Conservation (phyloP, 495 filamentous ascomycete genomes). For the Daldinia loculata region DNA sequence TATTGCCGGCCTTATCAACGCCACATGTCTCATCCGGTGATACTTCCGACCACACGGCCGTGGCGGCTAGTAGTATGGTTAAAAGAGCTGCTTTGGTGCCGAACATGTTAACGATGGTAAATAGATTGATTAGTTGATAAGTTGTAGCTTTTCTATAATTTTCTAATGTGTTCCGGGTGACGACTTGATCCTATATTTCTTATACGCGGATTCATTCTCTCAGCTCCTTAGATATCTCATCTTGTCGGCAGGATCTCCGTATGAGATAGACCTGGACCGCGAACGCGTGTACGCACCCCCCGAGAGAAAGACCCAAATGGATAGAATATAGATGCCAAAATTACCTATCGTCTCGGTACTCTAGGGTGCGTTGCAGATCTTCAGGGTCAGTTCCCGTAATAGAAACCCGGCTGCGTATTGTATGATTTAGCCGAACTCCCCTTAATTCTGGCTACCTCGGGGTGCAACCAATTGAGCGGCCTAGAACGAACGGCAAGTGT, state of each 20-base stretch:
- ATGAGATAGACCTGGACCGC: constrained; percentile 3
- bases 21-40: constrained; percentile 51
- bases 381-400: constrained; percentile 24
- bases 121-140: background rate
- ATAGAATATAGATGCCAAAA: constrained; percentile 20
- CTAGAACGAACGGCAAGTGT: constrained; percentile 33
- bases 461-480: constrained; percentile 28
- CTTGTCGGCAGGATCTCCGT: constrained; percentile 9
- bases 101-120: constrained; percentile 22
- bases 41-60: constrained; percentile 46
- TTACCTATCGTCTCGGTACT: constrained; percentile 19
- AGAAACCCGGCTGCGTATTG: constrained; percentile 11
- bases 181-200: background rate
- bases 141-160: background rate
- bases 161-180: background rate
- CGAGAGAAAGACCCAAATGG: constrained; percentile 21
- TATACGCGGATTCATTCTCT: constrained; percentile 7
- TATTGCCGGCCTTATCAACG: constrained; percentile 34
- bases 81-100: constrained; percentile 15
- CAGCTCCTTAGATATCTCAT: background rate
- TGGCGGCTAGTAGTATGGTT: constrained; percentile 36
- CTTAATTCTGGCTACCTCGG: constrained; percentile 32
- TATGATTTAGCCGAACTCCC: constrained; percentile 38
- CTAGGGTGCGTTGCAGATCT: constrained; percentile 27
- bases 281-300: constrained; percentile 27